These are phyloP conservation scores for Diaporthe humulicola DNA, from an alignment of 2,329 filamentous ascomycete genomes.

Conservation along the genomic window DNA sequence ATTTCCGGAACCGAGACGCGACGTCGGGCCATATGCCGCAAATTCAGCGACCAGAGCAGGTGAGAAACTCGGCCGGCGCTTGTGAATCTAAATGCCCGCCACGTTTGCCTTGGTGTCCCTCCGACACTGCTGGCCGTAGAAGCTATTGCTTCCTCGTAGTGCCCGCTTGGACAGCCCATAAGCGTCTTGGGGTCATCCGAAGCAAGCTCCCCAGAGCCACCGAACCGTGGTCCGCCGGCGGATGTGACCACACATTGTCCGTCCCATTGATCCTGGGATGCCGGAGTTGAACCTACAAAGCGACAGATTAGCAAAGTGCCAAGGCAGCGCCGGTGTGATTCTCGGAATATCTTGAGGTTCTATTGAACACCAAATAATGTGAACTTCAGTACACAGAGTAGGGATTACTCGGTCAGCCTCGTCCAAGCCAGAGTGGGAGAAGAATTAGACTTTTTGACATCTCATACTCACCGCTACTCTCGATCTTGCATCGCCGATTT, in stretches of 20 bases:
- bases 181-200: background rate
- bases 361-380: background rate
- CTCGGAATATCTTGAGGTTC: background rate
- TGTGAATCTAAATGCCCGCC: background rate
- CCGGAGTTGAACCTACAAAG: background rate
- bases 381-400: background rate
- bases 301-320: background rate
- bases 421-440: background rate
- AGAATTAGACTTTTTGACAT: conserved; percentile 14
- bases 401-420: background rate
- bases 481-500: conserved; percentile 30
- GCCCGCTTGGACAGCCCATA: background rate
- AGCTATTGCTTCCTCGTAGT: background rate
- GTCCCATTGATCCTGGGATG: background rate
- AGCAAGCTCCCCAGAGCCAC: background rate
- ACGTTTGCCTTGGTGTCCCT: no score
- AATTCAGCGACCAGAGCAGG: background rate
- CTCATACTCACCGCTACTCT: conserved; percentile 24
- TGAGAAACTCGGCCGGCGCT: background rate
- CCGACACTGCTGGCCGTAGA: background rate
- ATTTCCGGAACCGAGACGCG: background rate
- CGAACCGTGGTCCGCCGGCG: background rate
- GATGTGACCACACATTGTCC: background rate
- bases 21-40: no score
- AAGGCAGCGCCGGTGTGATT: background rate